These are phyloP conservation scores for Nemania bipapillata DNA, from an alignment of 2,329 filamentous ascomycete species.

Conservation along the genomic window DNA sequence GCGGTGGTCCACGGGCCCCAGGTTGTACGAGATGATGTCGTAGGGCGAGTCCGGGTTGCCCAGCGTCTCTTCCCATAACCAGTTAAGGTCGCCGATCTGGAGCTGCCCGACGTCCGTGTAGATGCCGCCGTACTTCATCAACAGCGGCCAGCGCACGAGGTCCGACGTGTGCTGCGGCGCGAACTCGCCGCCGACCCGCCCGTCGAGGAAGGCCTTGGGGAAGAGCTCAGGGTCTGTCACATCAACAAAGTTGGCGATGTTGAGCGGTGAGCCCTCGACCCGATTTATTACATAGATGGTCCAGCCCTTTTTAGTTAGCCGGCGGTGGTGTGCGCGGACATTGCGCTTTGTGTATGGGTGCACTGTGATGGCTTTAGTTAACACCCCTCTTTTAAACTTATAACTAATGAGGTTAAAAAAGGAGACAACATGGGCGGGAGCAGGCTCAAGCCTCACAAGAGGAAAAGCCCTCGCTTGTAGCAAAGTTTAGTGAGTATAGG, in stretches of 20 bases:
- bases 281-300: conserved; percentile 63
- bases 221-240: conserved; percentile 57
- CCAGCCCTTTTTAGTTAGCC: conserved; percentile 65
- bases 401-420: not conserved
- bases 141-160: conserved; percentile 66
- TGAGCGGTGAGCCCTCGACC: conserved; percentile 56
- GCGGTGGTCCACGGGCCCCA: conserved; percentile 51
- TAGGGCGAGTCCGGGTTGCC: conserved; percentile 58
- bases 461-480: not conserved
- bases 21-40: conserved; percentile 61
- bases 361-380: conserved; percentile 47
- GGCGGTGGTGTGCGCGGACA: conserved; percentile 64
- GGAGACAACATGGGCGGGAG: not conserved
- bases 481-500: not conserved
- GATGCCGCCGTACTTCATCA: conserved; percentile 67
- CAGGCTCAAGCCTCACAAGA: not conserved
- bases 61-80: conserved; percentile 63
- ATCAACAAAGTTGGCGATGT: conserved; percentile 63
- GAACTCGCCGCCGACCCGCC: conserved; percentile 61
- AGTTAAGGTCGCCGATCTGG: conserved; percentile 67
- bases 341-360: conserved; percentile 64
- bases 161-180: conserved; percentile 67
- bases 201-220: conserved; percentile 62
- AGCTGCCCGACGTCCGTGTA: conserved; percentile 68
- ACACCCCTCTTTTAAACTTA: not conserved